Evolutionary conservation across 2,329 filamentous ascomycete genomes (phyloP).

Genomic region (Knoxdaviesia capensis): DNA sequence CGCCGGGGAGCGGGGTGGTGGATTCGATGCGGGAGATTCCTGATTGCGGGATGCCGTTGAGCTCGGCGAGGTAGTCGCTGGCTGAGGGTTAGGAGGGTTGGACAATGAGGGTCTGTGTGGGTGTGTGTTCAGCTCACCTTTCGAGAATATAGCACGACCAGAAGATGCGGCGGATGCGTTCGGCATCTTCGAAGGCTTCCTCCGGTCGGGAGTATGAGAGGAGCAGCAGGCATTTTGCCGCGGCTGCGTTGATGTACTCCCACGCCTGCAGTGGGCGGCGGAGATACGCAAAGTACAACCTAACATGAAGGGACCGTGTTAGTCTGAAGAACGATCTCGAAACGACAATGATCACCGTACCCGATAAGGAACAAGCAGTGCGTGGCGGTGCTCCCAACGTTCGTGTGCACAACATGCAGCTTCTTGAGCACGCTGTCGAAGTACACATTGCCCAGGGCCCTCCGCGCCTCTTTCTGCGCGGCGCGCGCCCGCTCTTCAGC

Average conservation of each 20-base stretch:
- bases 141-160: constrained; percentile 35
- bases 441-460: constrained; percentile 16
- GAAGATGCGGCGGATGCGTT: constrained; percentile 28
- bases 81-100: neutral
- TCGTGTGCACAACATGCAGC: constrained; percentile 23
- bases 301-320: constrained; percentile 3
- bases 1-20: constrained; percentile 24
- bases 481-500: constrained; percentile 6
- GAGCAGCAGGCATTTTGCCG: constrained; percentile 27
- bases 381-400: constrained; percentile 22
- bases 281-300: constrained; percentile 28
- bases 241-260: constrained; percentile 27
- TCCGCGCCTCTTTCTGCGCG: constrained; percentile 9
- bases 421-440: constrained; percentile 25
- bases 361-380: constrained; percentile 30
- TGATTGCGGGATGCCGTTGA: constrained; percentile 26
- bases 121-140: constrained; percentile 13
- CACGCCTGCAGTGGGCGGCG: constrained; percentile 29
- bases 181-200: constrained; percentile 18
- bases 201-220: constrained; percentile 19
- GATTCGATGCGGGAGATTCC: constrained; percentile 31
- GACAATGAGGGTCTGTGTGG: neutral
- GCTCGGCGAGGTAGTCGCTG: constrained; percentile 30
- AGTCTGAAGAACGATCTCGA: neutral
- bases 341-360: constrained; percentile 12